These are phyloP conservation scores for Claviceps fusiformis DNA, from an alignment of 2,329 filamentous ascomycete genomes.

Conservation along the genomic window DNA sequence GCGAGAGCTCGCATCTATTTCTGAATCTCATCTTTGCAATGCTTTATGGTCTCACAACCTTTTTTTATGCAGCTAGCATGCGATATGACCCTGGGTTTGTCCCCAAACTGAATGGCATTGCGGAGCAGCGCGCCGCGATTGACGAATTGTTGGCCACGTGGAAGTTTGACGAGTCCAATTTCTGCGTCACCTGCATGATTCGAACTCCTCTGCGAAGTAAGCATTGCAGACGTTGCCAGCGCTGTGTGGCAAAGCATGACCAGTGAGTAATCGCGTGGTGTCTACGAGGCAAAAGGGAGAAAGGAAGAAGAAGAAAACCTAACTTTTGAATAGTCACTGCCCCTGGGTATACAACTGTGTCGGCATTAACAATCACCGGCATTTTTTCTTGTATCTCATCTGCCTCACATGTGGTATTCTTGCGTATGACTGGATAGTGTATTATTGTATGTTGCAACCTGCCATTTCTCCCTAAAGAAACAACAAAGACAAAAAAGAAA, in stretches of 20 bases:
- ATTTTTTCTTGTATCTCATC: conserved; percentile 85
- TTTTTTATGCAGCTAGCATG: conserved; percentile 85
- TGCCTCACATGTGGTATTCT: conserved; percentile 63
- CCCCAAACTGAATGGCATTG: conserved; percentile 77
- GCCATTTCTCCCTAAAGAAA: too few relatives aligned
- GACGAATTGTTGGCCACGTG: conserved; percentile 71
- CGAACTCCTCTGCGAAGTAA: conserved; percentile 86
- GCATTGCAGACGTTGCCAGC: conserved; percentile 81
- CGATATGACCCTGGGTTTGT: conserved; percentile 82
- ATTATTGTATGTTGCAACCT: conserved; percentile 48
- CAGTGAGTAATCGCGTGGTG: conserved; percentile 49
- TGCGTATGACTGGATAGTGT: conserved; percentile 55
- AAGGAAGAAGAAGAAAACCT: neutral
- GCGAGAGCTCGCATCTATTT: conserved; percentile 41
- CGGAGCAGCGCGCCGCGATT: conserved; percentile 79
- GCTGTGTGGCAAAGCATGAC: conserved; percentile 92
- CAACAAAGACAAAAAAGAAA: too few relatives aligned
- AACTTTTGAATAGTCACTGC: conserved; percentile 55
- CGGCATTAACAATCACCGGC: conserved; percentile 87
- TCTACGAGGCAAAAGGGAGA: too few relatives aligned
- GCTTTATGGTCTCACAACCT: conserved; percentile 53
- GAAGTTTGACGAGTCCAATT: conserved; percentile 90
- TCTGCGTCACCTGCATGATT: conserved; percentile 91
- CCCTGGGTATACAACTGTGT: conserved; percentile 98
- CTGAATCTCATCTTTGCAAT: conserved; percentile 63